Evolutionary conservation across 2,329 filamentous ascomycete genomes (phyloP), one percentile per base, ranked within the genome.

Genomic region (Parascedosporium putredinis): DNA sequence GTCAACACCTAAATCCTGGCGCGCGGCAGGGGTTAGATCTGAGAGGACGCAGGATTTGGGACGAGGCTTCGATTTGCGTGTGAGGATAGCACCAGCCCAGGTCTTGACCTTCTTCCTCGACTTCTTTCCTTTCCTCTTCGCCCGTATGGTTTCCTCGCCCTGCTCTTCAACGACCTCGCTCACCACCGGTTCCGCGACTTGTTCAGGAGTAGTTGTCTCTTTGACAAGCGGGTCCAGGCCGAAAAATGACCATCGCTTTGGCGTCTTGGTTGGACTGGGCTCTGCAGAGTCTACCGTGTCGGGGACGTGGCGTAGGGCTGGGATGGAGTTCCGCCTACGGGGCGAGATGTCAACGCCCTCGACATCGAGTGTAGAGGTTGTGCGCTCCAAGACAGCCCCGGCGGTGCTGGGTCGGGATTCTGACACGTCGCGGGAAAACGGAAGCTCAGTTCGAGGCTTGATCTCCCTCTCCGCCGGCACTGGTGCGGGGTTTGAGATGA

Each of bases 61-160:
- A 14, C 72, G 70, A 16, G 71, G 60, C 53, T 78, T 84, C 1
- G 74, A 67, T 55, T 82, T 85, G 4, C 77, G 72, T 14, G 79
- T 78, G 6, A 88, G 68, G 51, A 86, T 83, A 2, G 80, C 78
- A 27, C 81, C 82, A 16, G 80, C 79, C 81, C 82, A 85, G 3
- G 75, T 76, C 59, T 86, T 88, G 52, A 91, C 86, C 62, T 86
- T 86, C 67, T 87, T 89, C 60, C 65, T 63, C 27, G 65, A 60
- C 44, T 64, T 65, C 56, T 67, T 68, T 29, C 53, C 54, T 18
- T 56, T 55, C 50, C 63, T 63, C 51, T 64, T 63, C 12, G 49
- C 33, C 24, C 59, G 58, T 8, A 46, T 20, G 33, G 22, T 25
- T 25, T 24, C 20, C 23, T 42, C 23, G 16, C 20, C 18, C 6